Conservation (phyloP, 2,329 filamentous ascomycete species). For the Alternaria hordeiaustralica region DNA sequence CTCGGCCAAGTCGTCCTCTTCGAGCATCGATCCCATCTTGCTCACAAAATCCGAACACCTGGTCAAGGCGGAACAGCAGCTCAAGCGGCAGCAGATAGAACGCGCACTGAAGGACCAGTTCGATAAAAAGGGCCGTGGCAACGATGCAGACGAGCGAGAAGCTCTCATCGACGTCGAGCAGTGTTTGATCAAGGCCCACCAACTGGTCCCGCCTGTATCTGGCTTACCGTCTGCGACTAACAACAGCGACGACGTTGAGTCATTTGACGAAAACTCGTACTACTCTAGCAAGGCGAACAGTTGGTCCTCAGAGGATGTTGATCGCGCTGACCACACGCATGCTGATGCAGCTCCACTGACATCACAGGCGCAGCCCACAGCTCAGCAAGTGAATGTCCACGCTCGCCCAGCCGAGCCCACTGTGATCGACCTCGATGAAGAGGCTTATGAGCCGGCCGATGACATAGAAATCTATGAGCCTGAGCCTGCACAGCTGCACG, state of each 20-base stretch:
- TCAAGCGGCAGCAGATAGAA: conserved; percentile 84
- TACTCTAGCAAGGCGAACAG: conserved; percentile 91
- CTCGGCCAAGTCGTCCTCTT: conserved; percentile 57
- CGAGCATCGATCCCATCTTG: conserved; percentile 81
- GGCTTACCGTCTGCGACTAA: conserved; percentile 62
- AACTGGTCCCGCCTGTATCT: conserved; percentile 73
- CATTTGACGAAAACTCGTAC: conserved; percentile 91
- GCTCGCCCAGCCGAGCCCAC: conserved; percentile 24
- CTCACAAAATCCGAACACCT: conserved; percentile 86
- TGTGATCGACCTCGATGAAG: conserved; percentile 48
- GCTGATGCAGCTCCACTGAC: conserved; percentile 42
- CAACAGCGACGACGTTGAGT: conserved; percentile 74
- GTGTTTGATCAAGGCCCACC: conserved; percentile 65
- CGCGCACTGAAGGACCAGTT: conserved; percentile 76
- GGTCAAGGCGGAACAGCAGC: conserved; percentile 78
- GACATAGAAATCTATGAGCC: conserved; percentile 50
- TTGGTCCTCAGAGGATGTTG: conserved; percentile 64
- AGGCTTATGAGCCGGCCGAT: conserved; percentile 48
- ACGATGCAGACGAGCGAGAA: conserved; percentile 58
- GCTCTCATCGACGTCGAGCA: conserved; percentile 52
- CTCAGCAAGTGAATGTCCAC: conserved; percentile 24
- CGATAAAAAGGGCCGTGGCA: conserved; percentile 64
- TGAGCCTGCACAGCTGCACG: conserved; percentile 33
- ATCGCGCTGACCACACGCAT: conserved; percentile 35
- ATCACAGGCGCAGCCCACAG: conserved; percentile 33